These are phyloP conservation scores for Exophiala alcalophila DNA, from an alignment of 2,329 filamentous ascomycete species.

Conservation along the genomic window DNA sequence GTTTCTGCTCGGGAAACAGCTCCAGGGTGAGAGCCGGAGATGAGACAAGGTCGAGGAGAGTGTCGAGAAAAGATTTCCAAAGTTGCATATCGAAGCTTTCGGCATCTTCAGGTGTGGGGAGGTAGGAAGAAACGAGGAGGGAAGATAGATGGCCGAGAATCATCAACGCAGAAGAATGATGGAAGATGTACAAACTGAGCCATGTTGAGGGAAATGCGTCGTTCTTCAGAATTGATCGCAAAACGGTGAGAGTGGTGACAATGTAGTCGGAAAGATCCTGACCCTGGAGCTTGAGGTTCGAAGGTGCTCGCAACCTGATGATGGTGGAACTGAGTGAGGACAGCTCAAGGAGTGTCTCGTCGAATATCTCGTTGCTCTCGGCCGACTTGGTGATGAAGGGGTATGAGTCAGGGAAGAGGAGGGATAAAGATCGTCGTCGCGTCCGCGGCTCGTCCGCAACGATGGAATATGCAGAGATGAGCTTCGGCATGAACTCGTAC, in stretches of 20 bases:
- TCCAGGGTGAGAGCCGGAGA: constrained; percentile 87
- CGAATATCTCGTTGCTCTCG: constrained; percentile 62
- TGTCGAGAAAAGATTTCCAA: constrained; percentile 91
- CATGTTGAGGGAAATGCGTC: constrained; percentile 86
- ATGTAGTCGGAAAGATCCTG: constrained; percentile 52
- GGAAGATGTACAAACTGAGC: constrained; percentile 90
- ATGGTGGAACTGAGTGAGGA: constrained; percentile 82
- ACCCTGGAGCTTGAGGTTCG: constrained; percentile 61
- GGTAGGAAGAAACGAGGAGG: constrained; percentile 75
- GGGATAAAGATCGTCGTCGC: constrained; percentile 64
- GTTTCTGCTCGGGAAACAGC: constrained; percentile 94
- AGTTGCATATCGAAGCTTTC: constrained; percentile 89
- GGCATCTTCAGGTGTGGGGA: constrained; percentile 86
- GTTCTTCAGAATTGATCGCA: constrained; percentile 83
- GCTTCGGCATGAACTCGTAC: constrained; percentile 84
- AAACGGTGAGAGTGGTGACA: constrained; percentile 73
- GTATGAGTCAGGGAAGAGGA: constrained; percentile 86
- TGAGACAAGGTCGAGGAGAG: constrained; percentile 81
- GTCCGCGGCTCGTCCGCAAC: constrained; percentile 65
- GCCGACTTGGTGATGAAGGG: constrained; percentile 77
- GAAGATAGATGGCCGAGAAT: constrained; percentile 77
- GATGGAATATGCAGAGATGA: constrained; percentile 82
- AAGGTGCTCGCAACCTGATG: constrained; percentile 70
- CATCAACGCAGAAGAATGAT: constrained; percentile 85
- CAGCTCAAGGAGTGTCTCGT: constrained; percentile 84